These are phyloP conservation scores for Ogataea paradorogensis DNA, from an alignment of 805 yeast genomes.

Conservation along the genomic window DNA sequence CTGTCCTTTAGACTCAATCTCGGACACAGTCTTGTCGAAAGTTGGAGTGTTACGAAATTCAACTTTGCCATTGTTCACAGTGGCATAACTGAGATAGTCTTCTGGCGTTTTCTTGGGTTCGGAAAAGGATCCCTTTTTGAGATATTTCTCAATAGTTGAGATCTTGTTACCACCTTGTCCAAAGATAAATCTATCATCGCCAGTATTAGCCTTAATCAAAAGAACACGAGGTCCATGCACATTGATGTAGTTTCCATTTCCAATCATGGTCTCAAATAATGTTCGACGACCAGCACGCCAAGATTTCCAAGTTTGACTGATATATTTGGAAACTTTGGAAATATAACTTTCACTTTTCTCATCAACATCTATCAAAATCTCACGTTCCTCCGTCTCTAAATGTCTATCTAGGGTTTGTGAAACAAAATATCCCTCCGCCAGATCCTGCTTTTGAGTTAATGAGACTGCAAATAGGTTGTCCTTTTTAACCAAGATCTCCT, in stretches of 20 bases:
- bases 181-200: slow-evolving; percentile 24
- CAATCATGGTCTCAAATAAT: slow-evolving; percentile 20
- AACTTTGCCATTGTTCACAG: slow-evolving; percentile 41
- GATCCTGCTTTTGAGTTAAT: slow-evolving; percentile 46
- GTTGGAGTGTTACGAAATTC: slow-evolving; percentile 43
- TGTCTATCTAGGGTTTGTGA: slow-evolving; percentile 17
- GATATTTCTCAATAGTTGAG: slow-evolving; percentile 21
- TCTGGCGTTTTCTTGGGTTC: slow-evolving; percentile 29
- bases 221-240: slow-evolving; percentile 55
- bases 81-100: slow-evolving; percentile 49
- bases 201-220: slow-evolving; percentile 44
- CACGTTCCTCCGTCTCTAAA: slow-evolving; percentile 10
- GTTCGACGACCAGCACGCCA: slow-evolving; percentile 5
- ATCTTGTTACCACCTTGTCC: slow-evolving; percentile 5
- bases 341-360: slow-evolving; percentile 6
- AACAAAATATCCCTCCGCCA: slow-evolving; percentile 26
- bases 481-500: slow-evolving; percentile 46
- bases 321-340: neutral
- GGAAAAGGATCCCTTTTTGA: slow-evolving; percentile 19
- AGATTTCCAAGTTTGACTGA: neutral
- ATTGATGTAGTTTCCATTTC: slow-evolving; percentile 44
- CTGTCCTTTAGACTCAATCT: slow-evolving; percentile 24
- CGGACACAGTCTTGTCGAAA: slow-evolving; percentile 36
- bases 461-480: slow-evolving; percentile 48
- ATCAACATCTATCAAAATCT: slow-evolving; percentile 14